phyloP scores from a whole-genome alignment of 192 early-diverging fungal genomes.

The Umbelopsis ramanniana region DNA sequence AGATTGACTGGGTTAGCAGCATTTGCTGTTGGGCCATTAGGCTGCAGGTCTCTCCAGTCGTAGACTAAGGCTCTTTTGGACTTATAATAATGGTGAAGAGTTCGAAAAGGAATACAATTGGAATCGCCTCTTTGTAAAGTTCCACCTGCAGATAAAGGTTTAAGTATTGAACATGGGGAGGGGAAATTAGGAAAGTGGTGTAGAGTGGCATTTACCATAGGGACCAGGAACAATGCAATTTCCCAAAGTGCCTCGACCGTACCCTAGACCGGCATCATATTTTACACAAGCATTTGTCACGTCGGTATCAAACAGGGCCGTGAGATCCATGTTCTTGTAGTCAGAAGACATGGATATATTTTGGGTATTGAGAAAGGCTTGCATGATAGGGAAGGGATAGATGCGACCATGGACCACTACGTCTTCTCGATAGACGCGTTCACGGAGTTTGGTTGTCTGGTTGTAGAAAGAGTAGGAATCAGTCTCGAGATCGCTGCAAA shows the following conservation, averaged over 20 bases:
- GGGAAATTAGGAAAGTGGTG: too few relatives aligned
- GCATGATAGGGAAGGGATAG: conserved; percentile 1
- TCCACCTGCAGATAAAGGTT: conserved; percentile 7
- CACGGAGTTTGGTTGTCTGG: neutral
- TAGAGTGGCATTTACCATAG: conserved; percentile 7
- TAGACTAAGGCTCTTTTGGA: neutral
- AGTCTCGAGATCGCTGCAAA: conserved; percentile 28
- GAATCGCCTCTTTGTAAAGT: conserved; percentile 13
- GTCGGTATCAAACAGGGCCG: conserved; percentile 21
- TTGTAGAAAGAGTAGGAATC: conserved; percentile 1
- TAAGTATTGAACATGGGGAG: neutral
- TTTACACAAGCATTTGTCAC: neutral
- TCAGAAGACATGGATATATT: conserved; percentile 17
- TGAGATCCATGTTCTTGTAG: conserved; percentile 22
- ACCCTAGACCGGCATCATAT: conserved; percentile 6
- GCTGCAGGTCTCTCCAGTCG: conserved; percentile 11
- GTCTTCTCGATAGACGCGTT: conserved; percentile 3
- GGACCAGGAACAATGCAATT: conserved; percentile 23
- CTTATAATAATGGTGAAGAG: neutral
- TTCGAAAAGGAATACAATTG: conserved; percentile 5
- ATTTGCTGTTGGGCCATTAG: neutral
- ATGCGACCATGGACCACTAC: conserved; percentile 21
- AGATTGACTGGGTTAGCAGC: neutral
- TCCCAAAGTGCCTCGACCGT: neutral
- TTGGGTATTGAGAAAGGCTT: neutral